Evolutionary conservation across 2,329 filamentous ascomycete genomes (phyloP).

Genomic region (Lasiodiplodia sp.): DNA sequence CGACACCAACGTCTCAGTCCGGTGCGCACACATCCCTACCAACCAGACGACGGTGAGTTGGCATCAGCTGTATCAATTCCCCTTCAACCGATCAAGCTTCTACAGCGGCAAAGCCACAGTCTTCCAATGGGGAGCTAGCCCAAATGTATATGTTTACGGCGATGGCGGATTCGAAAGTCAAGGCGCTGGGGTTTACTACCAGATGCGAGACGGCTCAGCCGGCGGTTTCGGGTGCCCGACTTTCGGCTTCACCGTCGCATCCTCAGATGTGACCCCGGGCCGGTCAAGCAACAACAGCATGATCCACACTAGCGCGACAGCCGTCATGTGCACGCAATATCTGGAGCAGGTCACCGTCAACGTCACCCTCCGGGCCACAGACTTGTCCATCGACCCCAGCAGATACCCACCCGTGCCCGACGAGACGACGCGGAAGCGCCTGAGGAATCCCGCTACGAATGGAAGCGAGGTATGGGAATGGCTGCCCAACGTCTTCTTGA

Average conservation of each 20-base stretch:
- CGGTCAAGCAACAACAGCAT: neutral
- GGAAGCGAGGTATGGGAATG: constrained; percentile 2
- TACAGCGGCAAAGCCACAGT: neutral
- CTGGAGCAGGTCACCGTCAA: neutral
- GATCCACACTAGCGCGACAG: neutral
- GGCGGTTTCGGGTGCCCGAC: constrained; percentile 2
- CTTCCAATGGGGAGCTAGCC: neutral
- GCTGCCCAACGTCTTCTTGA: neutral
- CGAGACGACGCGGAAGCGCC: neutral
- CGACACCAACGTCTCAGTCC: neutral
- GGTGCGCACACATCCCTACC: constrained; percentile 1
- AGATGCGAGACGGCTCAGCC: neutral
- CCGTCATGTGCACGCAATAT: constrained; percentile 1
- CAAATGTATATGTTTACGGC: neutral
- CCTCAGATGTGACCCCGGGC: neutral
- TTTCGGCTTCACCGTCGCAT: constrained; percentile 1
- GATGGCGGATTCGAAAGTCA: neutral
- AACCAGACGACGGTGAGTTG: neutral
- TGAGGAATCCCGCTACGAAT: neutral
- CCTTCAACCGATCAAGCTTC: neutral
- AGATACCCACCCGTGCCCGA: neutral
- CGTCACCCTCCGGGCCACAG: constrained; percentile 1
- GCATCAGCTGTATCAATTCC: neutral
- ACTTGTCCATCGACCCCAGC: constrained; percentile 2
- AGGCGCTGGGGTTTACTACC: neutral